Conservation (phyloP, 2,329 filamentous ascomycete genomes). For the Stagonosporopsis vannaccii region DNA sequence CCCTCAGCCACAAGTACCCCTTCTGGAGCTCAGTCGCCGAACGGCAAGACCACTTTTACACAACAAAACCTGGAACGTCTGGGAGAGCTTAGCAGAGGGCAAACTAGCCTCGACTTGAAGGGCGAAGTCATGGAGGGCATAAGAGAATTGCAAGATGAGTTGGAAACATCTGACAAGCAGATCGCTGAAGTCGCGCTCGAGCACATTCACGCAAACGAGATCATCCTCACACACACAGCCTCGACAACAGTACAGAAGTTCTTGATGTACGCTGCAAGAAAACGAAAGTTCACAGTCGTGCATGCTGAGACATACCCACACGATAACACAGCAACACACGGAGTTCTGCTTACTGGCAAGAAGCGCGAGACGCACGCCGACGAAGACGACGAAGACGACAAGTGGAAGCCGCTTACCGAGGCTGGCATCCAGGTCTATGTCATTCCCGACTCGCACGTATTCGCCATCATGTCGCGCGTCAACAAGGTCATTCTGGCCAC, state of each 20-base stretch:
- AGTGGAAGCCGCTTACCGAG: constrained; percentile 79
- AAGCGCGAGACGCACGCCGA: constrained; percentile 54
- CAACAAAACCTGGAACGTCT: constrained; percentile 49
- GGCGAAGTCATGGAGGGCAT: constrained; percentile 94
- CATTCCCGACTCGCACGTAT: constrained; percentile 83
- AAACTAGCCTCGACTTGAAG: constrained; percentile 71
- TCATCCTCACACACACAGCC: constrained; percentile 87
- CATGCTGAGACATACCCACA: constrained; percentile 78
- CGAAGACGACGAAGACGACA: constrained; percentile 61
- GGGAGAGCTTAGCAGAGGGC: constrained; percentile 47
- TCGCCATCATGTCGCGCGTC: constrained; percentile 92
- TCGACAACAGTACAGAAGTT: constrained; percentile 90
- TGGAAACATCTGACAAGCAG: constrained; percentile 90
- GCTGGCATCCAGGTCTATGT: constrained; percentile 83
- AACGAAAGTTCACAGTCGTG: constrained; percentile 90
- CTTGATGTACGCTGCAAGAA: constrained; percentile 82
- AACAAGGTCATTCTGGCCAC: constrained; percentile 95
- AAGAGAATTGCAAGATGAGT: constrained; percentile 93
- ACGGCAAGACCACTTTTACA: constrained; percentile 50
- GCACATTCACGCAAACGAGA: constrained; percentile 91
- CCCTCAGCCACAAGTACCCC: constrained; percentile 58
- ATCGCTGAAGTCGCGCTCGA: constrained; percentile 88
- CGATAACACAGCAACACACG: constrained; percentile 69
- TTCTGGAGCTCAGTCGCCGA: constrained; percentile 60
- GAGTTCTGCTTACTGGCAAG: constrained; percentile 64